These are phyloP conservation scores for Dorcoceras hygrometricum DNA, from an alignment of 257 asterid species.

Conservation along the genomic window DNA sequence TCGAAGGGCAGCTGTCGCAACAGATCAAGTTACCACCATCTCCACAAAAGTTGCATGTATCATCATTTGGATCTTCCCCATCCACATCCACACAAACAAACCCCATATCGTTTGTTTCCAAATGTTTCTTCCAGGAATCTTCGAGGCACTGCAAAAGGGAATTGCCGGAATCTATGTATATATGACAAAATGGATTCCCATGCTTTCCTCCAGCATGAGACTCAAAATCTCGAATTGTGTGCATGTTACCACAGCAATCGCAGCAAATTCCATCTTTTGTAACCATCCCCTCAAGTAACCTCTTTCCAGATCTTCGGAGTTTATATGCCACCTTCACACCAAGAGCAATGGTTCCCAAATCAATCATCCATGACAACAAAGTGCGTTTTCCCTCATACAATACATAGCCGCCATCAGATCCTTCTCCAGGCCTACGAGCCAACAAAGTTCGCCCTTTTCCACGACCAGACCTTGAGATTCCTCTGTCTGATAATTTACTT, in stretches of 20 bases:
- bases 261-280: constrained; percentile 75
- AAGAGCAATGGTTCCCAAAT: constrained; percentile 56
- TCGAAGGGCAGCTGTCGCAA: constrained; percentile 94
- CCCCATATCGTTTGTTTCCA: constrained; percentile 40
- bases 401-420: constrained; percentile 41
- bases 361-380: constrained; percentile 90
- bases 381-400: constrained; percentile 58
- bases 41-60: constrained; percentile 88
- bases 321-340: constrained; percentile 55
- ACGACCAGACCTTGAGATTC: constrained; percentile 26
- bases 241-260: constrained; percentile 57
- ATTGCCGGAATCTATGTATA: constrained; percentile 62
- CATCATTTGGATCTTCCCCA: constrained; percentile 85
- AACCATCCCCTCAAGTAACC: constrained; percentile 56
- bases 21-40: constrained; percentile 96
- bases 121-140: constrained; percentile 76
- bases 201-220: constrained; percentile 60
- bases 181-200: constrained; percentile 47
- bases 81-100: constrained; percentile 68
- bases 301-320: constrained; percentile 37
- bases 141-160: constrained; percentile 67
- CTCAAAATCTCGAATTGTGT: constrained; percentile 53
- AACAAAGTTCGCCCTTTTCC: constrained; percentile 45
- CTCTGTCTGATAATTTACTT: constrained; percentile 31
- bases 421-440: constrained; percentile 68